Conservation (phyloP, 352 stramenopile genomes). For the Pythium biforme region DNA sequence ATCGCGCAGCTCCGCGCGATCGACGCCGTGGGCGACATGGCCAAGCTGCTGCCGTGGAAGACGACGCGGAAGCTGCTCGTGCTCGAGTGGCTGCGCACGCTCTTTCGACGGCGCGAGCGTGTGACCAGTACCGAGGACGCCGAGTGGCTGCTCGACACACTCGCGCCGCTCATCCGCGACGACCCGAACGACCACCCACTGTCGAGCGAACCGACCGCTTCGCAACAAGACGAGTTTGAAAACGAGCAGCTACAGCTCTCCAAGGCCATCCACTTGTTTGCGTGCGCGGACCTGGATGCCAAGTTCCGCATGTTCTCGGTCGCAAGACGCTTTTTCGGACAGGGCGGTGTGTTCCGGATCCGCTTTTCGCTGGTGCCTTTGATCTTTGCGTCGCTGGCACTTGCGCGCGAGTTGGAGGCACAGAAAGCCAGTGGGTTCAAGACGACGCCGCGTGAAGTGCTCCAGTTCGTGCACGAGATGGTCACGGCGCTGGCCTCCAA, state of each 20-base stretch:
- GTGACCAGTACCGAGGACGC: constrained; percentile 35
- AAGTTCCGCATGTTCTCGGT: constrained; percentile 59
- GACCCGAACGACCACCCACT: constrained; percentile 42
- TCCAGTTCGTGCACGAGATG: constrained; percentile 98
- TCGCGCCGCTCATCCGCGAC: constrained; percentile 91
- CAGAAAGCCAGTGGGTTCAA: constrained; percentile 19
- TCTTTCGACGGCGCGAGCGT: constrained; percentile 42
- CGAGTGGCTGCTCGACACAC: constrained; percentile 64
- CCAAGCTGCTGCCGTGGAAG: constrained; percentile 50
- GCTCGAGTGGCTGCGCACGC: constrained; percentile 43
- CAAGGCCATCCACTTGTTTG: constrained; percentile 93
- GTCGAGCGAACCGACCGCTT: constrained; percentile 22
- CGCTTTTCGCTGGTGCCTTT: constrained; percentile 92
- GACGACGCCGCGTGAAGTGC: constrained; percentile 90
- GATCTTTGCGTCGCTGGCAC: constrained; percentile 87
- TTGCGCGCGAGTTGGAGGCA: constrained; percentile 58
- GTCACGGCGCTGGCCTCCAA: constrained; percentile 90
- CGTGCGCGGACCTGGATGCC: constrained; percentile 66
- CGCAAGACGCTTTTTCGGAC: constrained; percentile 69
- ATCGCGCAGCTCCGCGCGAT: constrained; percentile 43
- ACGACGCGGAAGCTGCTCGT: constrained; percentile 53
- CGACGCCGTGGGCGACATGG: constrained; percentile 35
- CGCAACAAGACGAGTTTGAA: constrained; percentile 57
- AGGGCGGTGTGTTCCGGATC: constrained; percentile 89
- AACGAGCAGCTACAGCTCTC: constrained; percentile 90